These are phyloP conservation scores for Casuarina glauca DNA, from an alignment of 306 rosid species.

Conservation along the genomic window DNA sequence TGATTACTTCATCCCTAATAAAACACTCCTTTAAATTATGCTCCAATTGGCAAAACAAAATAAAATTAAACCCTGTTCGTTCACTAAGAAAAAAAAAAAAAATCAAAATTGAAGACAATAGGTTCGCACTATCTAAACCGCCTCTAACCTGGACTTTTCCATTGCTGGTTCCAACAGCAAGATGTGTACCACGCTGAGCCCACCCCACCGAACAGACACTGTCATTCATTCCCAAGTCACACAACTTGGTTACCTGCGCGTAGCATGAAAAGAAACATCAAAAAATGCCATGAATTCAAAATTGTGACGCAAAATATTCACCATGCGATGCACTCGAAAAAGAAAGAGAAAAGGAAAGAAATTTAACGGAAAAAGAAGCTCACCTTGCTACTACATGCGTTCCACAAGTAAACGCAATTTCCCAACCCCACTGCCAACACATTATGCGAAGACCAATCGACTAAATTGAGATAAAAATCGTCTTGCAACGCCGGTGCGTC, in stretches of 20 bases:
- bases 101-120: neutral
- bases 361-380: constrained; percentile 11
- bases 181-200: constrained; percentile 98
- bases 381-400: constrained; percentile 98
- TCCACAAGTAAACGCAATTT: constrained; percentile 96
- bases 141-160: constrained; percentile 90
- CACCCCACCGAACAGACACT: constrained; percentile 94
- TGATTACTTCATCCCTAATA: neutral
- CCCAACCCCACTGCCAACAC: constrained; percentile 95
- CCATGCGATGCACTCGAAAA: neutral
- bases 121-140: neutral
- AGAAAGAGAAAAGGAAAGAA: neutral
- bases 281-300: constrained; percentile 7
- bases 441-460: constrained; percentile 97
- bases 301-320: constrained; percentile 4
- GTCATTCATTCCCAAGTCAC: constrained; percentile 93
- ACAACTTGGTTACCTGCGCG: constrained; percentile 88
- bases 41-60: neutral
- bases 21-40: neutral
- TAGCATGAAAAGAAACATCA: constrained; percentile 24
- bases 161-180: constrained; percentile 92
- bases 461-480: constrained; percentile 92
- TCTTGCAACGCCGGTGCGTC: constrained; percentile 99
- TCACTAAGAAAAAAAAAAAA: constrained; percentile 16
- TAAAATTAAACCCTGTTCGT: neutral